phyloP scores from a whole-genome alignment of 2,329 filamentous ascomycete species.

The Delphinella strobiligena region DNA sequence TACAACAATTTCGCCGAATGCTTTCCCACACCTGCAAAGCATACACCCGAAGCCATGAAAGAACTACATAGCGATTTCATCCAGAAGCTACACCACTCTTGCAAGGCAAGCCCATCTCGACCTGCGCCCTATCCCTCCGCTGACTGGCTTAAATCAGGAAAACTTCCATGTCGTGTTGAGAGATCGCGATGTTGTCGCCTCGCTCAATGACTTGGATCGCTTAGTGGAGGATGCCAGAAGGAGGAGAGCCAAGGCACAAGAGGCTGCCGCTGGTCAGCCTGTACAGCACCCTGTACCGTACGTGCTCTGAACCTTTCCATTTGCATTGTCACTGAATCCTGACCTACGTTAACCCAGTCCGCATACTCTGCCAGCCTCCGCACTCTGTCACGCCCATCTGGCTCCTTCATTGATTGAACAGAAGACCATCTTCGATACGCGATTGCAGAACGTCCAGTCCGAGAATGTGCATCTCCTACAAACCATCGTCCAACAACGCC shows the following conservation, averaged over 20 bases:
- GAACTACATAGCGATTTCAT: conserved; percentile 47
- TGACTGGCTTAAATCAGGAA: conserved; percentile 14
- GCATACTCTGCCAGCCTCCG: conserved; percentile 45
- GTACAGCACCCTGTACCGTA: conserved; percentile 32
- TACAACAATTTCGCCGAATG: conserved; percentile 51
- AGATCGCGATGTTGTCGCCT: conserved; percentile 43
- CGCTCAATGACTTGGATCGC: conserved; percentile 49
- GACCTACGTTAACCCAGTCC: conserved; percentile 31
- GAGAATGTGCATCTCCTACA: conserved; percentile 42
- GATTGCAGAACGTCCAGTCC: conserved; percentile 36
- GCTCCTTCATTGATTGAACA: conserved; percentile 42
- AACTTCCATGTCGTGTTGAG: conserved; percentile 50
- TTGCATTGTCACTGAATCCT: conserved; percentile 3
- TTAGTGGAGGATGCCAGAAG: conserved; percentile 46
- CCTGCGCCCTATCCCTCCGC: background rate
- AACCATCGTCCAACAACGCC: conserved; percentile 40
- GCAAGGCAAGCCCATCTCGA: conserved; percentile 26
- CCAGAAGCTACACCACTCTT: conserved; percentile 44
- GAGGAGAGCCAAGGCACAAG: conserved; percentile 34
- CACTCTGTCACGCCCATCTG: conserved; percentile 47
- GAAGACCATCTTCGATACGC: conserved; percentile 35
- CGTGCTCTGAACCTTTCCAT: conserved; percentile 17
- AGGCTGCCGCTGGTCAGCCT: conserved; percentile 21
- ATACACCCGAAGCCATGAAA: conserved; percentile 45
- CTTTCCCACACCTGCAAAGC: conserved; percentile 49